Conservation (phyloP, 805 yeast species). For the Metschnikowia picachoensis region DNA sequence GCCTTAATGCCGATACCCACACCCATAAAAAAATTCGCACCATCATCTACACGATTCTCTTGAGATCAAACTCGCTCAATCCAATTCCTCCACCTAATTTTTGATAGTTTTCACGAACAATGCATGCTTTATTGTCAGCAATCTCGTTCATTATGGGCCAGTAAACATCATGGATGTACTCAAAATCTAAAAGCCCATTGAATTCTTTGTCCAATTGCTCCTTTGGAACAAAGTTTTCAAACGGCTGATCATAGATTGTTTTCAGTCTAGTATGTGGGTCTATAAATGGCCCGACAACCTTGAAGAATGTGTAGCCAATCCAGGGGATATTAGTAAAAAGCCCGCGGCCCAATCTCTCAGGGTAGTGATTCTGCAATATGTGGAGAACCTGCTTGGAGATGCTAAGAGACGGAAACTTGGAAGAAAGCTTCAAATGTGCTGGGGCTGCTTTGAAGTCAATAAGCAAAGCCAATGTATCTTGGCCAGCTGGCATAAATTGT, state of each 20-base stretch:
- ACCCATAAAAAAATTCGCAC: background rate
- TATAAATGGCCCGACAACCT: conserved; percentile 33
- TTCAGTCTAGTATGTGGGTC: conserved; percentile 58
- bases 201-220: conserved; percentile 50
- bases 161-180: conserved; percentile 48
- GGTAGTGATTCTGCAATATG: conserved; percentile 20
- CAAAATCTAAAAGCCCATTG: conserved; percentile 48
- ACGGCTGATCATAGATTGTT: conserved; percentile 55
- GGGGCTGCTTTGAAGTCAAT: conserved; percentile 53
- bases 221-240: conserved; percentile 49
- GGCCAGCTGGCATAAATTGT: conserved; percentile 55
- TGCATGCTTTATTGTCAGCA: conserved; percentile 35
- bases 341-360: conserved; percentile 21
- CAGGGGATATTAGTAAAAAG: conserved; percentile 21
- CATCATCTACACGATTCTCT: conserved; percentile 15
- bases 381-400: conserved; percentile 33
- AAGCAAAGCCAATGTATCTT: conserved; percentile 50
- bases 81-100: conserved; percentile 49
- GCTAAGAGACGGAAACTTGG: conserved; percentile 47
- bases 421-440: conserved; percentile 30
- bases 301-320: conserved; percentile 21
- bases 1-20: too few species aligned
- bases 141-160: conserved; percentile 49
- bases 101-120: conserved; percentile 34
- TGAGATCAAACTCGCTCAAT: conserved; percentile 51